Percentiles rank a stretch among this genome's conserved stretches.
Evolutionary conservation across 768 basidiomycete species (phyloP).

Genomic region (Leucocoprinus leucothites): DNA sequence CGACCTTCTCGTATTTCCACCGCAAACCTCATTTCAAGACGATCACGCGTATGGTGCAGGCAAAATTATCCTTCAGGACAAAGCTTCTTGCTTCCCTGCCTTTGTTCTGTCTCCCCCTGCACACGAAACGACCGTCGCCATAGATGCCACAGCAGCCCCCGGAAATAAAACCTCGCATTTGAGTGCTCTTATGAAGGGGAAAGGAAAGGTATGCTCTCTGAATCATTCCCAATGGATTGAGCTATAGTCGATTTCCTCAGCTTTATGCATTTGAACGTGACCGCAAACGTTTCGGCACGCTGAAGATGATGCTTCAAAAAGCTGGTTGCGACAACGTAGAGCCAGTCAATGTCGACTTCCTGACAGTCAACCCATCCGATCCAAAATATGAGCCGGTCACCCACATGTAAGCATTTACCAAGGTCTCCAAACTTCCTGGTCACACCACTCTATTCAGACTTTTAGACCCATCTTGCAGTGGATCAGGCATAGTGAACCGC

Average conservation of each 20-base stretch:
- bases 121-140: slow-evolving; percentile 52
- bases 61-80: slow-evolving; percentile 92
- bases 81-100: slow-evolving; percentile 96
- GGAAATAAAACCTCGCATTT: slow-evolving; percentile 98
- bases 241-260: slow-evolving; percentile 27
- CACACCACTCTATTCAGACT: slow-evolving; percentile 54
- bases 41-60: slow-evolving; percentile 73
- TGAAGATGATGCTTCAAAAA: slow-evolving; percentile 81
- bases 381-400: slow-evolving; percentile 62
- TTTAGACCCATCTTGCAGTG: slow-evolving; percentile 95
- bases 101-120: slow-evolving; percentile 75
- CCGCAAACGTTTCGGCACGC: slow-evolving; percentile 73
- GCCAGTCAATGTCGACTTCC: slow-evolving; percentile 79
- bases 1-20: slow-evolving; percentile 76
- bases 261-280: slow-evolving; percentile 90
- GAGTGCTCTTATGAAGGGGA: slow-evolving; percentile 80
- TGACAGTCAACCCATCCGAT: slow-evolving; percentile 69
- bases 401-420: slow-evolving; percentile 90
- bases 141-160: slow-evolving; percentile 95
- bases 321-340: slow-evolving; percentile 82
- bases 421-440: too few species aligned
- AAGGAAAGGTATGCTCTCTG: slow-evolving; percentile 61
- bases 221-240: neutral
- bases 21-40: slow-evolving; percentile 61
- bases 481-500: slow-evolving; percentile 89